A percentile compares a stretch with the other conserved stretches of the same genome.
phyloP scores from a whole-genome alignment of 73 alveolate species.

The Stentor coeruleus region DNA sequence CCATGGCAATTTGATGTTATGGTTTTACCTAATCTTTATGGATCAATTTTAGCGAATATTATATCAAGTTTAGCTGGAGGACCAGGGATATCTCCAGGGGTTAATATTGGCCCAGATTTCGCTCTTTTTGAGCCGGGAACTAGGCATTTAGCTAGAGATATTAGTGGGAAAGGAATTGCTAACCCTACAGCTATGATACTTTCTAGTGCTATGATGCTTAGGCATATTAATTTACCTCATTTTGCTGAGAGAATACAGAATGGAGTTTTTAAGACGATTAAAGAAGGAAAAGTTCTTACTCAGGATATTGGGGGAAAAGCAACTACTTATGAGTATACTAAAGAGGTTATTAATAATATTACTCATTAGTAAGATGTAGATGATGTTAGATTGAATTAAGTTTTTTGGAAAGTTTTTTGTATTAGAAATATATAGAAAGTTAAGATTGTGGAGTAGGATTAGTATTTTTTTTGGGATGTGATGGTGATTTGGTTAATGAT shows the following conservation, averaged over 20 bases:
- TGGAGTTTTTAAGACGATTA: constrained; percentile 56
- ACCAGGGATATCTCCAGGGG: constrained; percentile 73
- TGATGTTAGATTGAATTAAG: neutral
- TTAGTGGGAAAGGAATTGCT: constrained; percentile 50
- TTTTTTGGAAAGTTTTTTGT: too few relatives aligned
- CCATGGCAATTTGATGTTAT: constrained; percentile 68
- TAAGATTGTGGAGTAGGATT: too few relatives aligned
- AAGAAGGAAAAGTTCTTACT: constrained; percentile 49
- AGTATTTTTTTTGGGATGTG: too few relatives aligned
- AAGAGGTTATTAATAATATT: constrained; percentile 48
- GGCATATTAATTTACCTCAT: constrained; percentile 64
- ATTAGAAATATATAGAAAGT: too few relatives aligned
- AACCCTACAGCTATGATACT: constrained; percentile 65
- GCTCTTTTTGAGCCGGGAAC: constrained; percentile 62
- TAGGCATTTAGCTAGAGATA: constrained; percentile 61
- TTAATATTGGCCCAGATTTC: constrained; percentile 52
- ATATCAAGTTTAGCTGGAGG: constrained; percentile 69
- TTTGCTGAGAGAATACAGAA: constrained; percentile 60
- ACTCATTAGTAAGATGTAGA: constrained; percentile 35
- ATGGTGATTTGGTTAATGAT: too few relatives aligned
- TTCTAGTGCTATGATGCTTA: constrained; percentile 55
- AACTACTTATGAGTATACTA: constrained; percentile 51
- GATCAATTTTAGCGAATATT: constrained; percentile 59
- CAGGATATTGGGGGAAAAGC: constrained; percentile 65
- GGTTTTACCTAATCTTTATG: constrained; percentile 67